Conservation (phyloP, 805 yeast genomes). For the Candida yuanshanica region DNA sequence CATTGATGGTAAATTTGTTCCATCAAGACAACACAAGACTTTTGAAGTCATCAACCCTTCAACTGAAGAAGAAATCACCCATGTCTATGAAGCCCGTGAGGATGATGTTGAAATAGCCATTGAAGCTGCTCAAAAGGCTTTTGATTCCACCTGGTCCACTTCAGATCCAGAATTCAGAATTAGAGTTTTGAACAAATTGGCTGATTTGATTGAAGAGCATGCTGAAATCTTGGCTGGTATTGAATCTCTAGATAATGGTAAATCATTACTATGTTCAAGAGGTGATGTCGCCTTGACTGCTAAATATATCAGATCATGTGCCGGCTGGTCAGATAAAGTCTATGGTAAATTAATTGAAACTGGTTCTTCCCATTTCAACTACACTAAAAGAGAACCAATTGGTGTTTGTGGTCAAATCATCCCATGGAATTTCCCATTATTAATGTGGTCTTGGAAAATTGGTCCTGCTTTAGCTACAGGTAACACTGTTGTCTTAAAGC, state of each 20-base stretch:
- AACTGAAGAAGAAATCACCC: conserved; percentile 65
- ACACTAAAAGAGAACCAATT: conserved; percentile 72
- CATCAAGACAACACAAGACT: conserved; percentile 52
- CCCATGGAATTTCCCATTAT: conserved; percentile 91
- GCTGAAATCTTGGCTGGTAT: conserved; percentile 71
- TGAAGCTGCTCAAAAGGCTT: conserved; percentile 76
- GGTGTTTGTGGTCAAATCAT: conserved; percentile 88
- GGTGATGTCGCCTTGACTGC: conserved; percentile 74
- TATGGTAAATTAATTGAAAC: conserved; percentile 55
- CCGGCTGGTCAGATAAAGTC: conserved; percentile 74
- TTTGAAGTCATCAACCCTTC: conserved; percentile 63
- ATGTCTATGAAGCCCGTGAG: conserved; percentile 67
- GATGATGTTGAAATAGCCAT: conserved; percentile 84
- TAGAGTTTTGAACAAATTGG: conserved; percentile 57
- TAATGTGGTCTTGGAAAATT: conserved; percentile 83
- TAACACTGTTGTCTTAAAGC: conserved; percentile 77
- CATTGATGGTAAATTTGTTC: conserved; percentile 72
- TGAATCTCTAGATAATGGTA: conserved; percentile 89
- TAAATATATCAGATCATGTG: conserved; percentile 74
- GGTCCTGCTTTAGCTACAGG: conserved; percentile 87
- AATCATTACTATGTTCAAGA: conserved; percentile 63
- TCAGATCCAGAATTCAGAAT: conserved; percentile 65
- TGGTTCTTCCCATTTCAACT: conserved; percentile 56
- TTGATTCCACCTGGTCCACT: conserved; percentile 63
- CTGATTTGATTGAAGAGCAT: conserved; percentile 72